Conservation (phyloP, 495 filamentous ascomycete species). For the Aspergillus diversus region DNA sequence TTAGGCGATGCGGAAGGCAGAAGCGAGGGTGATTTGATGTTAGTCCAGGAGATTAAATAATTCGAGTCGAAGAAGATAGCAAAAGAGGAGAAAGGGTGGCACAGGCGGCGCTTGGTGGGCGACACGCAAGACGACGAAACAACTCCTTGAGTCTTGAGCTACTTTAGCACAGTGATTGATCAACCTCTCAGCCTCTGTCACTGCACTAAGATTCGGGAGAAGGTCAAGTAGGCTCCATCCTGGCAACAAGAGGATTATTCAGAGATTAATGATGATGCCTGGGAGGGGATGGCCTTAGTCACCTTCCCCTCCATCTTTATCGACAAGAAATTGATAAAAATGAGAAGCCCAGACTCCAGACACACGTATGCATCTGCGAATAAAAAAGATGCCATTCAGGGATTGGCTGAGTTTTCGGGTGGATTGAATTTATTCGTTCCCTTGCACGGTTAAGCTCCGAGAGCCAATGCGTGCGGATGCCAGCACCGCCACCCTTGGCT, state of each 20-base stretch:
- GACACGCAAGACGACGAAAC: too few relatives aligned
- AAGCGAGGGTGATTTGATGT: constrained; percentile 11
- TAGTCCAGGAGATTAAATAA: neutral
- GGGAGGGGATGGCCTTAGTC: constrained; percentile 6
- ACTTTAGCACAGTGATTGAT: too few relatives aligned
- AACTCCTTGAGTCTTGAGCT: too few relatives aligned
- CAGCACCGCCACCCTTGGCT: constrained; percentile 24
- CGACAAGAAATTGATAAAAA: neutral
- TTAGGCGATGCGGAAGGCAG: constrained; percentile 11
- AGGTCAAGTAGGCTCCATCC: neutral
- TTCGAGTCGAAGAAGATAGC: neutral
- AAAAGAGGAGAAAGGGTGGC: neutral
- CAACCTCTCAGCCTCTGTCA: too few relatives aligned
- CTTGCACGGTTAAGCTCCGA: constrained; percentile 13
- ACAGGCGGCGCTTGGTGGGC: too few relatives aligned
- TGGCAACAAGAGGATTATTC: neutral
- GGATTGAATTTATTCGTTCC: constrained; percentile 7
- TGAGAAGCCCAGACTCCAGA: constrained; percentile 1
- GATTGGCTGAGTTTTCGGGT: neutral
- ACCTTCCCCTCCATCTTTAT: constrained; percentile 13
- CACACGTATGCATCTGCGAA: constrained; percentile 14
- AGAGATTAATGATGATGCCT: constrained; percentile 17
- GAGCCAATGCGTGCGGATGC: constrained; percentile 4
- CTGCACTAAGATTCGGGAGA: neutral
- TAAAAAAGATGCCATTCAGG: neutral